phyloP scores from a whole-genome alignment of 202 grass and related monocot genomes.

The Panicum hallii region DNA sequence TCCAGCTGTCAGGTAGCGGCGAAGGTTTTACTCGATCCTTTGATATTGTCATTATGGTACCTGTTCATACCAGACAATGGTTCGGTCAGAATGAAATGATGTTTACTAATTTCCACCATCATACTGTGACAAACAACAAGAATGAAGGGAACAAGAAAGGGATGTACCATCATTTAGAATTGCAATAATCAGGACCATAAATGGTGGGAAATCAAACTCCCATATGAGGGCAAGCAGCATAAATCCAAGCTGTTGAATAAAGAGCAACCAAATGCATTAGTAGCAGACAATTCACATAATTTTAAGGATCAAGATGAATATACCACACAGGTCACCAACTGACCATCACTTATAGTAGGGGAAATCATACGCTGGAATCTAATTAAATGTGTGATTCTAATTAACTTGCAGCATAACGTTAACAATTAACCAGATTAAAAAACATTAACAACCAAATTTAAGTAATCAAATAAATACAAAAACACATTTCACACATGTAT shows the following conservation, averaged over 20 bases:
- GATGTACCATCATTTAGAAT: constrained; percentile 77
- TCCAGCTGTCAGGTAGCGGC: constrained; percentile 77
- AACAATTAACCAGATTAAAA: neutral
- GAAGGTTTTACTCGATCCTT: constrained; percentile 89
- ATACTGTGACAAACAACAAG: neutral
- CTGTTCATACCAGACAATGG: constrained; percentile 39
- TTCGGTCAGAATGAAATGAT: neutral
- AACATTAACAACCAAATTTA: constrained; percentile 1
- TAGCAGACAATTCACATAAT: neutral
- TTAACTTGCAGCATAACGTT: neutral
- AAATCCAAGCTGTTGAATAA: constrained; percentile 65
- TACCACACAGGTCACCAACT: neutral
- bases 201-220: constrained; percentile 85
- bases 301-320: constrained; percentile 6
- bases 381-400: neutral
- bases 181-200: constrained; percentile 88
- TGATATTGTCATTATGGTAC: constrained; percentile 86
- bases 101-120: neutral
- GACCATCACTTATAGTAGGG: neutral
- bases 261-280: neutral
- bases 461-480: neutral
- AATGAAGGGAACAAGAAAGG: neutral
- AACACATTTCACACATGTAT: neutral
- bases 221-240: constrained; percentile 83
- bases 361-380: neutral